Base-by-base conservation (phyloP, 306 rosid genomes). In the Vicia sativa region DNA sequence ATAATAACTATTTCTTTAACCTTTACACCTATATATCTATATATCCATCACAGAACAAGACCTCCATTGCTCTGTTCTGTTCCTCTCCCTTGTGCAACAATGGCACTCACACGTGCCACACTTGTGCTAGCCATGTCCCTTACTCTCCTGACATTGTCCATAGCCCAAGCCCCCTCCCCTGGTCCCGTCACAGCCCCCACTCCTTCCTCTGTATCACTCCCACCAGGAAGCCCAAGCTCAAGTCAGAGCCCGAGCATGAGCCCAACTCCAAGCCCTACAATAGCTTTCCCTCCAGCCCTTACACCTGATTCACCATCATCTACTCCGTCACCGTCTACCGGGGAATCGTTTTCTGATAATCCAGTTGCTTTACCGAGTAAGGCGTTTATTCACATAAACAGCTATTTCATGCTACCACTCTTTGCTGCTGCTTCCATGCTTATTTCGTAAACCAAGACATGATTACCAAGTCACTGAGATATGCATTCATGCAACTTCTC, bases 51-150 rank as follows among this genome's bases (percentile, higher is more conserved):
- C 73, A 31, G 11, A 58, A 11, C 68, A 9, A 21, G 28, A 59
- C 21, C 41, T 1, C 4, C 68, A 34, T 57, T 53, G 60, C 77
- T 71, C 80, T 60, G 11, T 76, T 75, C 35, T 37, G 26, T 31
- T 58, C 5, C 28, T 12, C 15, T 59, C 23, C 49, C 52, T 56
- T 3, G 2, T 13, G 58, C 29, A 71, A 66, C 69, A 68, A 89
- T 89, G 96, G 87, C 81, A 41, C 43, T 77, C 75, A 3, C 82
- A 26, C 81, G 77, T 75, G 82, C 78, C 84, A 71, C 72, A 74
- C 82, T 79, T 69, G 11, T 72, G 72, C 61, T 83, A 44, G 11
- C 77, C 56, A 26, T 86, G 53, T 76, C 72, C 62, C 44, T 86
- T 13, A 21, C 72, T 54, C 67, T 86, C 11, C n/a, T 79, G 3